Evolutionary conservation across 1,139 yeast species (phyloP), one percentile per base, ranked within the genome.

Genomic region (Magnusiomyces suaveolens): DNA sequence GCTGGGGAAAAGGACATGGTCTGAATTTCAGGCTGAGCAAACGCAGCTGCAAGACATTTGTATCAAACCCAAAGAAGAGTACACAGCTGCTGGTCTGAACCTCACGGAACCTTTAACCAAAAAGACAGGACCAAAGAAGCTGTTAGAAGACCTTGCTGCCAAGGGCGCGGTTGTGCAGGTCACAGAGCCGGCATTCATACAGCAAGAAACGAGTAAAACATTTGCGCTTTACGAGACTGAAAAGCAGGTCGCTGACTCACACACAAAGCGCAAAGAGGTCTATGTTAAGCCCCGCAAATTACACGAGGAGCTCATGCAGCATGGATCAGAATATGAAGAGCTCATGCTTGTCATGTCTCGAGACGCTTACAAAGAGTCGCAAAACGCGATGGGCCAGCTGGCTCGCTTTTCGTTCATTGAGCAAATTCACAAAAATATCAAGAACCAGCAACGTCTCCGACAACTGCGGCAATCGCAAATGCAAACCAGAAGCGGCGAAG

Each of bases 261-360:
- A 57, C 52, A 56, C 33, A 24, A 63, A 62, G 56, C 61, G 72
- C 18, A 57, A 54, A 14, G 62, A 65, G 6, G 60, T 60, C 16
- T 64, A 66, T 24, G 57, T 61, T 33, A 61, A 60, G 54, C 59
- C 54, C 14, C 63, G 70, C 10, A 62, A 57, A 66, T 66, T 82
- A 50, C 87, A 82, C 62, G 87, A 82, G 63, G 87, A 82, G 58
- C 67, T 75, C 43, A 79, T 81, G 14, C 96, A 87, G 65, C 86
- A 86, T 63, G 84, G 87, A 39, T 67, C 72, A 48, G 95, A 89
- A 60, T 89, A 87, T 69, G 97, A 92, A 69, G 96, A 87, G 66
- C 75, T 89, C 65, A 90, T 92, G 97, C 72, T 81, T 44, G 69
- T 77, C 39, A 63, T 70, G 67, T 72, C 71, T 55, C 29, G 54